These are phyloP conservation scores for Fraxinus sp. DNA, from an alignment of 305 asterid genomes.

Conservation along the genomic window DNA sequence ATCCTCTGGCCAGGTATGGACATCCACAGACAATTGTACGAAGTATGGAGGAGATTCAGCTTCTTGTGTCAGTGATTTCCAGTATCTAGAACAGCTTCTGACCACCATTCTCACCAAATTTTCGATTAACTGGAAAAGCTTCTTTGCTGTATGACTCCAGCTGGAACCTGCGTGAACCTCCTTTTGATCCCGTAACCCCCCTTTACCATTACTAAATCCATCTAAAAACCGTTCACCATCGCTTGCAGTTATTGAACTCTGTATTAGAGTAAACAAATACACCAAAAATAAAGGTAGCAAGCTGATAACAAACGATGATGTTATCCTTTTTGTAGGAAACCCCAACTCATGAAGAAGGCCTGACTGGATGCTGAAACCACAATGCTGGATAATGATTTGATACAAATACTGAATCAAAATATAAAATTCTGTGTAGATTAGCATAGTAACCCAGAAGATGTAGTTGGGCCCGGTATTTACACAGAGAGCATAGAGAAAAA, in stretches of 20 bases:
- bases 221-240: conserved; percentile 90
- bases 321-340: conserved; percentile 71
- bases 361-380: conserved; percentile 84
- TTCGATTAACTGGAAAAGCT: conserved; percentile 41
- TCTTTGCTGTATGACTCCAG: conserved; percentile 56
- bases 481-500: conserved; percentile 90
- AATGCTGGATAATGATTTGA: conserved; percentile 92
- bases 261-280: conserved; percentile 85
- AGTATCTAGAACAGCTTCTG: conserved; percentile 72
- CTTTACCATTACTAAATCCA: conserved; percentile 50
- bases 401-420: conserved; percentile 80
- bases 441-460: conserved; percentile 89
- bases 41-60: conserved; percentile 99
- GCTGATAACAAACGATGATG: conserved; percentile 83
- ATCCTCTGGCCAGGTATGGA: conserved; percentile 85
- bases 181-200: conserved; percentile 41
- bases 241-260: conserved; percentile 97
- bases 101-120: conserved; percentile 49
- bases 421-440: conserved; percentile 82
- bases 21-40: conserved; percentile 92
- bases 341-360: conserved; percentile 68
- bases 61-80: conserved; percentile 98
- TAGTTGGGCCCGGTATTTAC: conserved; percentile 91
- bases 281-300: conserved; percentile 86
- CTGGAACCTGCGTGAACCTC: conserved; percentile 49